Base-by-base conservation (phyloP, 768 basidiomycete species). In the Lactarius indigo region DNA sequence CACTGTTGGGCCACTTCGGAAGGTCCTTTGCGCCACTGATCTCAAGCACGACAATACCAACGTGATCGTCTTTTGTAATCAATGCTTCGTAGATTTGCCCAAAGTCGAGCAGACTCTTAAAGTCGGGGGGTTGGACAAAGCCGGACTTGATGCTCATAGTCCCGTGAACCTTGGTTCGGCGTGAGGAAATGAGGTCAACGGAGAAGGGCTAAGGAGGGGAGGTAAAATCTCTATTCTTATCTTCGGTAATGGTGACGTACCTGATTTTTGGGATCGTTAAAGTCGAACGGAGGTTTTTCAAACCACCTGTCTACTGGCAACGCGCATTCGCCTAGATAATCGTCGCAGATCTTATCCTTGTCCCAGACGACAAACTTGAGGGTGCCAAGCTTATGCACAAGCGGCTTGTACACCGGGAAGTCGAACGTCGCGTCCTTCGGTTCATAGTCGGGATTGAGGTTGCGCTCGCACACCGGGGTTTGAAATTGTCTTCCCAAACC, bases 11-110 rank as follows among this genome's bases (percentile, higher is more conserved):
- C 65, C 94, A 78, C 73, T 83, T 83, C 0, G 97, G 97, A 59
- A 98, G 78, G 77, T 96, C 94, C 39, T 83, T 83, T 31, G 94
- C 96, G 17, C 85, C 80, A 65, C 87, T 81, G 66, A 99, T 91
- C 78, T 98, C 96, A 28, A 99, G 78, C 87, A 97, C 91, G 41
- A 98, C 96, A 65, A 98, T 94, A 8, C 33, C 33, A 2, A 96
- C 78, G 44, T 97, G 89, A 73, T 98, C 95, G 33, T 31, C 33
- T 35, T 35, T 35, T 35, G 33, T 9, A 12, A 12, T 7, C 42
- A 42, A 18, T 20, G 42, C 18, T 18, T 42, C 3, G 42, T 20
- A 42, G 5, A 5, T 42, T 6, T 42, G 5, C 42, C 20, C 7
- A 18, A 20, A 42, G 18, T 42, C 20, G 3, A 5, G 42, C 20